Percentiles rank a stretch among this genome's conserved stretches.
phyloP scores from a whole-genome alignment of 2,329 filamentous ascomycete species.

The Fusarium udum region DNA sequence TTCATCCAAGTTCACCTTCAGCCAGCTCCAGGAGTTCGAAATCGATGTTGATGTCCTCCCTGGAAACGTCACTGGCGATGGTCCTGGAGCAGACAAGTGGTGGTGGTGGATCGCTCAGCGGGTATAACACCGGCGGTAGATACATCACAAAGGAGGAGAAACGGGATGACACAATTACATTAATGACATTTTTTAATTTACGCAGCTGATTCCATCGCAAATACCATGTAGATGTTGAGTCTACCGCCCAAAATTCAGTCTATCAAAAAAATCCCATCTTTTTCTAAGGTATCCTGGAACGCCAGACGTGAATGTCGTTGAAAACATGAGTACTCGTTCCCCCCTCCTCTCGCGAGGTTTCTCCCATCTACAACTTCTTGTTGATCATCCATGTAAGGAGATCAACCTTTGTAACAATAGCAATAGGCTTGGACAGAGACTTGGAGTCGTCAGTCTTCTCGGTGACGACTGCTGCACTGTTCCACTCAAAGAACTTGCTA shows the following conservation, averaged over 20 bases:
- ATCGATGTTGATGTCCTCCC: conserved; percentile 80
- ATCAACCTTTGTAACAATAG: conserved; percentile 96
- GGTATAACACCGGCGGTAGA: conserved; percentile 7
- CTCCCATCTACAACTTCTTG: conserved; percentile 51
- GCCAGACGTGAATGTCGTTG: conserved; percentile 46
- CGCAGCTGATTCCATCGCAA: conserved; percentile 26
- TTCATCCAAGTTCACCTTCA: conserved; percentile 80
- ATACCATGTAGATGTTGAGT: conserved; percentile 55
- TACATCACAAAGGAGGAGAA: background rate
- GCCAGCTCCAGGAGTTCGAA: conserved; percentile 84
- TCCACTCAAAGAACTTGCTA: conserved; percentile 97
- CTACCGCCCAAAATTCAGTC: conserved; percentile 45
- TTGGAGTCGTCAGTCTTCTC: conserved; percentile 69
- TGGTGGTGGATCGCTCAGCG: conserved; percentile 88
- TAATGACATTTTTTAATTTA: conserved; percentile 42
- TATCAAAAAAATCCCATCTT: conserved; percentile 28
- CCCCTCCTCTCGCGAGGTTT: conserved; percentile 33
- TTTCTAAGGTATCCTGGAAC: conserved; percentile 43
- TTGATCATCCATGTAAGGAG: conserved; percentile 91
- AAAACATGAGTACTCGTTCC: conserved; percentile 48
- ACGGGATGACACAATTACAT: conserved; percentile 32
- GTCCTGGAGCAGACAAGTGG: conserved; percentile 82
- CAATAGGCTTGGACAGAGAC: conserved; percentile 78
- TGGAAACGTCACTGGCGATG: conserved; percentile 74
- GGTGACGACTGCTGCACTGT: conserved; percentile 93